A percentile compares a stretch with the other conserved stretches of the same genome.
These are phyloP conservation scores for Fusarium lyarnte DNA, from an alignment of 2,329 filamentous ascomycete species.

Conservation along the genomic window DNA sequence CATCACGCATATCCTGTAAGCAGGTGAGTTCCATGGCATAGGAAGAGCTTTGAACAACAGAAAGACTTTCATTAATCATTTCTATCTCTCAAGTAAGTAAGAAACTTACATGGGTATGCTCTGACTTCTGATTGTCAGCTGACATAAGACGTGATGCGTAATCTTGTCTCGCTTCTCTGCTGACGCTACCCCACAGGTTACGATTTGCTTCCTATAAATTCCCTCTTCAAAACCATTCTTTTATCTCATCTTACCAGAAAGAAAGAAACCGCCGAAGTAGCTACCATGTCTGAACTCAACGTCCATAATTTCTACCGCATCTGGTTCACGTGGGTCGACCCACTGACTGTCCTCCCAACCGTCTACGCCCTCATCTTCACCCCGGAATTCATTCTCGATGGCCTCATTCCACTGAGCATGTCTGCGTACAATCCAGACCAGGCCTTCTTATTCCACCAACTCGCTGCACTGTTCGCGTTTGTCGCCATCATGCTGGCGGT, in stretches of 20 bases:
- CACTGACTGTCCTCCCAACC: conserved; percentile 20
- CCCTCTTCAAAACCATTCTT: accelerated
- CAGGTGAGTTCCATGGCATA: accelerated
- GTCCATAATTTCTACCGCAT: conserved; percentile 32
- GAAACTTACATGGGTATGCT: background rate
- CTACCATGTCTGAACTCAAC: conserved; percentile 1
- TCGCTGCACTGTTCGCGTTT: conserved; percentile 32
- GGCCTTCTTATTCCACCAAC: conserved; percentile 37
- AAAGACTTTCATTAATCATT: background rate
- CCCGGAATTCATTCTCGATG: conserved; percentile 29
- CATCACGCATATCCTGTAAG: background rate
- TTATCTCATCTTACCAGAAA: background rate
- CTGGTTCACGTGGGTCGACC: conserved; percentile 40
- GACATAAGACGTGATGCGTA: background rate
- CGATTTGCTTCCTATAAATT: background rate
- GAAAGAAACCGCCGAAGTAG: background rate
- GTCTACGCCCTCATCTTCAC: conserved; percentile 25
- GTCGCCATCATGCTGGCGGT: conserved; percentile 21
- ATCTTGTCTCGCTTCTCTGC: background rate
- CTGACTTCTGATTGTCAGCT: background rate
- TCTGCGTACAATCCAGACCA: conserved; percentile 32
- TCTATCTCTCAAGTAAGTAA: background rate
- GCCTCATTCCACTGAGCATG: conserved; percentile 24
- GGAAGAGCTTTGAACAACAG: background rate
- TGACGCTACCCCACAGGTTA: background rate